These are phyloP conservation scores for Solanum dulcamara DNA, from an alignment of 257 asterid species.

Conservation along the genomic window DNA sequence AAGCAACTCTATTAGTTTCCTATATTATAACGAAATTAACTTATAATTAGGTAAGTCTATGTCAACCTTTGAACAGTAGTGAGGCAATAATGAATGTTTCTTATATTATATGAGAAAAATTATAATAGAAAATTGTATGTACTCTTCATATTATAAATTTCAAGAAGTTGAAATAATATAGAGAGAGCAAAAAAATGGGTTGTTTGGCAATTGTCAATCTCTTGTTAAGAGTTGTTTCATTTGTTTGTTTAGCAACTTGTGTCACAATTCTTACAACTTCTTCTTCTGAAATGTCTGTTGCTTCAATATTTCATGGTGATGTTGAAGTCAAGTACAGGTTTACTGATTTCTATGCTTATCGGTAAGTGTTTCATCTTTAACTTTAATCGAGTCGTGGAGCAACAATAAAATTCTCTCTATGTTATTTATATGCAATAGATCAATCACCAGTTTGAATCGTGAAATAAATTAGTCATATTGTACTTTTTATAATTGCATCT, in stretches of 20 bases:
- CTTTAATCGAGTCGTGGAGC: background rate
- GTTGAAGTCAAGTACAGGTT: background rate
- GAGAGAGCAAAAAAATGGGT: background rate
- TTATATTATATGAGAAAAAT: background rate
- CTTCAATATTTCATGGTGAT: background rate
- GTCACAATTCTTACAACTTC: background rate
- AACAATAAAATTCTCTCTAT: background rate
- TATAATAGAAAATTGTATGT: background rate
- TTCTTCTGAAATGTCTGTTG: background rate
- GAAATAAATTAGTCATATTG: background rate
- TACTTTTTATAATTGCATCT: background rate
- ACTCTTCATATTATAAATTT: background rate
- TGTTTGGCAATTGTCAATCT: background rate
- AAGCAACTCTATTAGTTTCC: background rate
- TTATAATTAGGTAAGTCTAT: background rate
- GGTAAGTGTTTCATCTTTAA: background rate
- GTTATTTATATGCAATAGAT: background rate
- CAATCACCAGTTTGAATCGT: background rate
- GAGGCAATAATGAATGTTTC: background rate
- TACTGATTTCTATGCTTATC: slow-evolving; percentile 1
- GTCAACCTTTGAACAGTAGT: background rate
- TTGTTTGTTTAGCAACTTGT: background rate
- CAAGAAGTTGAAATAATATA: background rate
- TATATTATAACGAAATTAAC: background rate
- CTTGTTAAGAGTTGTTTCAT: background rate